Evolutionary conservation across 2,329 filamentous ascomycete genomes (phyloP).

Genomic region (Zymoseptoria crescenta): DNA sequence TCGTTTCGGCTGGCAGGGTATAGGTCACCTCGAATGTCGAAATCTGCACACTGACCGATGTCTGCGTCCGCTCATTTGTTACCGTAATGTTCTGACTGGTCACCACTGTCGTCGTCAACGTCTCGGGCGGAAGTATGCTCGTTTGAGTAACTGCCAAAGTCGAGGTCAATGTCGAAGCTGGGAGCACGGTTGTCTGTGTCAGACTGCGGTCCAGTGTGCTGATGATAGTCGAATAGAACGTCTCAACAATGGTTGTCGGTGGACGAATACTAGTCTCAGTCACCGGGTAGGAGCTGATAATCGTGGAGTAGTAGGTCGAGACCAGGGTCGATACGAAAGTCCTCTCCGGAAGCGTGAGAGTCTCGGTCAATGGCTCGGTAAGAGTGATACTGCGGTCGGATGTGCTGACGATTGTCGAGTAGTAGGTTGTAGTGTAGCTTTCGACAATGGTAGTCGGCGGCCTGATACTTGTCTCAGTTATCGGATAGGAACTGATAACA

Average conservation of each 20-base stretch:
- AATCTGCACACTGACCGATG: neutral
- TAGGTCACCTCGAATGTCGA: neutral
- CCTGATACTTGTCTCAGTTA: neutral
- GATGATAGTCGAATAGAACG: neutral
- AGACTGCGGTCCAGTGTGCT: neutral
- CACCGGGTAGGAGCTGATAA: neutral
- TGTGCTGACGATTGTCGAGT: neutral
- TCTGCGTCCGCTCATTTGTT: neutral
- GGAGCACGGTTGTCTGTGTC: neutral
- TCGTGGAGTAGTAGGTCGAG: neutral
- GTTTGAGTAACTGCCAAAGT: neutral
- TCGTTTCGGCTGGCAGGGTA: neutral
- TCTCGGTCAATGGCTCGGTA: neutral
- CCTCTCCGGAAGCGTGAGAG: neutral
- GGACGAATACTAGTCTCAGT: neutral
- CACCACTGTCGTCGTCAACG: neutral
- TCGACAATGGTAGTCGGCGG: neutral
- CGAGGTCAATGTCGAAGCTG: neutral
- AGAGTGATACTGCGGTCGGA: neutral
- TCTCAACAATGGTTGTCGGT: neutral
- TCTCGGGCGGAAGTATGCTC: neutral
- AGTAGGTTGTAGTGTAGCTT: neutral
- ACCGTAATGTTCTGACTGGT: neutral
- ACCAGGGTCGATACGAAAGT: neutral
- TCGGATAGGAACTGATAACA: neutral